These are phyloP conservation scores for Stemphylium beticola DNA, from an alignment of 2,329 filamentous ascomycete species.

Conservation along the genomic window DNA sequence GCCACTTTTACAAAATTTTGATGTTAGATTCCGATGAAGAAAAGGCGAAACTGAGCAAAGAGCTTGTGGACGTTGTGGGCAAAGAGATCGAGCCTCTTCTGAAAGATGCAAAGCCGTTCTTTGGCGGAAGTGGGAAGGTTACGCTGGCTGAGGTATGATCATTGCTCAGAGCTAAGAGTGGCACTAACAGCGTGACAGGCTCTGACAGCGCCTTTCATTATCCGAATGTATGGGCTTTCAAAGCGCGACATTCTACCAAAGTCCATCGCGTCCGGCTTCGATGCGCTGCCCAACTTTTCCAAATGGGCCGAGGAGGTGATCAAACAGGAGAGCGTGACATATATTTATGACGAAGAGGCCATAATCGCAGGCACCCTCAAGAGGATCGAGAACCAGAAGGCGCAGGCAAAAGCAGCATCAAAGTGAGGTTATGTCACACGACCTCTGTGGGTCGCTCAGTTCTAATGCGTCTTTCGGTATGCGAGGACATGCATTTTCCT, in stretches of 20 bases:
- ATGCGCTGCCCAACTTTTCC: slow-evolving; percentile 69
- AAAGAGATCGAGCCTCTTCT: slow-evolving; percentile 79
- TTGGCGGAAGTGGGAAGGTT: slow-evolving; percentile 57
- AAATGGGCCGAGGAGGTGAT: slow-evolving; percentile 69
- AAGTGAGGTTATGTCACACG: slow-evolving; percentile 14
- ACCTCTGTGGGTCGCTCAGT: background rate
- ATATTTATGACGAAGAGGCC: slow-evolving; percentile 42
- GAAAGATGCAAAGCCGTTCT: slow-evolving; percentile 53
- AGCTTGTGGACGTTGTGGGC: slow-evolving; percentile 62
- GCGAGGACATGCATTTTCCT: background rate
- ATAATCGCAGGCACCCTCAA: slow-evolving; percentile 26
- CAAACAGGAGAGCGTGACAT: slow-evolving; percentile 69
- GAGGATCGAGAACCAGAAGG: slow-evolving; percentile 36
- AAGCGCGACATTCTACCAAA: slow-evolving; percentile 63
- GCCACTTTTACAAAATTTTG: slow-evolving; percentile 54
- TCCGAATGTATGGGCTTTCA: slow-evolving; percentile 63
- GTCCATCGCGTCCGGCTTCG: slow-evolving; percentile 56
- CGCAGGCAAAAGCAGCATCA: slow-evolving; percentile 24
- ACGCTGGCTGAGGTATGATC: slow-evolving; percentile 74
- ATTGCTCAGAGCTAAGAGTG: background rate
- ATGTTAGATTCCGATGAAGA: slow-evolving; percentile 57
- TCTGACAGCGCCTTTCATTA: slow-evolving; percentile 69
- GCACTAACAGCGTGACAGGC: slow-evolving; percentile 52
- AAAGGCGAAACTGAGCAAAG: slow-evolving; percentile 55
- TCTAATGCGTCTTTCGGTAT: background rate